Conservation (phyloP, 2,329 filamentous ascomycete genomes). For the Ampelomyces quisqualis region DNA sequence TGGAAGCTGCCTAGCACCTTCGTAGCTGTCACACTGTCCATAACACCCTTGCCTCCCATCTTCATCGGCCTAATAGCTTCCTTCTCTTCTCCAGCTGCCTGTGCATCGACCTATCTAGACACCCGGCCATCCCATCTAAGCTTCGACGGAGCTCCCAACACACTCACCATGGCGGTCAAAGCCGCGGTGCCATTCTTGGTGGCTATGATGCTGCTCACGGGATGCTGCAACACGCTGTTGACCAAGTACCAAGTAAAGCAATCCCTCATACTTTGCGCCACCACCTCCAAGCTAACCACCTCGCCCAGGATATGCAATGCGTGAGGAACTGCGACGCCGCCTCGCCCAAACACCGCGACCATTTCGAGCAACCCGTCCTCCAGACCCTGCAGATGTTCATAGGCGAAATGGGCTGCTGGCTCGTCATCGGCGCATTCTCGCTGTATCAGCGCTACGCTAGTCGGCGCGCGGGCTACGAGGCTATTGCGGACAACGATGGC, state of each 20-base stretch:
- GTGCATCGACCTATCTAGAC: not conserved
- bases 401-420: slow-evolving; percentile 93
- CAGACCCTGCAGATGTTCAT: slow-evolving; percentile 98
- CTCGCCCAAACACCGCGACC: slow-evolving; percentile 64
- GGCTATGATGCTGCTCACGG: slow-evolving; percentile 93
- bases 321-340: slow-evolving; percentile 80
- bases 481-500: slow-evolving; percentile 52
- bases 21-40: slow-evolving; percentile 5
- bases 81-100: slow-evolving; percentile 13
- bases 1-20: slow-evolving; percentile 24
- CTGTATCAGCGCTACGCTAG: slow-evolving; percentile 62
- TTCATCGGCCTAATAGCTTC: too few relatives aligned
- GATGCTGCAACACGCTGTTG: slow-evolving; percentile 93
- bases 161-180: slow-evolving; percentile 64
- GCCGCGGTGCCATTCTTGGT: slow-evolving; percentile 80
- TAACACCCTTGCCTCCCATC: too few relatives aligned
- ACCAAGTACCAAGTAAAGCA: slow-evolving; percentile 85
- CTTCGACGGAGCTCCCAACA: slow-evolving; percentile 12
- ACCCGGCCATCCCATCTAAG: slow-evolving; percentile 1
- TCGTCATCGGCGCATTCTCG: slow-evolving; percentile 73
- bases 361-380: slow-evolving; percentile 92
- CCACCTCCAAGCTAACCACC: slow-evolving; percentile 17
- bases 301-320: slow-evolving; percentile 85
- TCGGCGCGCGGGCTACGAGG: slow-evolving; percentile 62
- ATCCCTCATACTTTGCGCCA: not conserved